phyloP scores from a whole-genome alignment of 768 basidiomycete genomes.

The Naematelia aurantialba region DNA sequence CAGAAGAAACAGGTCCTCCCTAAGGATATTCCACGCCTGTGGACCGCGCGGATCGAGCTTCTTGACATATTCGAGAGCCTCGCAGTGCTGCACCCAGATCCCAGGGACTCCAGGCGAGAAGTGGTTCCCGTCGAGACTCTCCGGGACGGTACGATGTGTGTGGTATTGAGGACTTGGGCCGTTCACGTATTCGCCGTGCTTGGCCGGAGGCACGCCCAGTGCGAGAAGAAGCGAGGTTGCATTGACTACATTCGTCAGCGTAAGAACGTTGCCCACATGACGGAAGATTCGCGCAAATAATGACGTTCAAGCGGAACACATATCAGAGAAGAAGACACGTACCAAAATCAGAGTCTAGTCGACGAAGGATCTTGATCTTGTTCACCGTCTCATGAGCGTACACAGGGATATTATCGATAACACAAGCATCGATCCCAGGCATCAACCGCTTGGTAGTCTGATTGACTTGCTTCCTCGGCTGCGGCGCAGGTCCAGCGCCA shows the following conservation, averaged over 20 bases:
- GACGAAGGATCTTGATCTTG: slow-evolving; percentile 19
- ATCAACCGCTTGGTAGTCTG: no score
- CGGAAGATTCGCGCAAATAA: no score
- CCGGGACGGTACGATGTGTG: slow-evolving; percentile 21
- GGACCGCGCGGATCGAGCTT: slow-evolving; percentile 10
- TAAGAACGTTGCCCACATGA: no score
- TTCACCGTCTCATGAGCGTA: slow-evolving; percentile 23
- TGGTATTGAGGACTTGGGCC: slow-evolving; percentile 13
- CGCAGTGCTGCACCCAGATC: slow-evolving; percentile 24
- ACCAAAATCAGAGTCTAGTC: slow-evolving; percentile 41
- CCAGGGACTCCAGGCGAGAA: slow-evolving; percentile 28
- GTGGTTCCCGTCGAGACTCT: slow-evolving; percentile 4
- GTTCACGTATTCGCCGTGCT: slow-evolving; percentile 25
- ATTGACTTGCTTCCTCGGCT: slow-evolving; percentile 18
- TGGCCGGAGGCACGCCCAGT: slow-evolving; percentile 21
- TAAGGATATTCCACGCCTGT: slow-evolving; percentile 18
- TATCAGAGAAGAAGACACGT: slow-evolving; percentile 32
- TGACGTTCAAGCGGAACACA: background rate
- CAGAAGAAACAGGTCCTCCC: slow-evolving; percentile 29
- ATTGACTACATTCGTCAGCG: no score
- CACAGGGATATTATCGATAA: slow-evolving; percentile 39
- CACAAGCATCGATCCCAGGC: slow-evolving; percentile 36
- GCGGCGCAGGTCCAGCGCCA: slow-evolving; percentile 5
- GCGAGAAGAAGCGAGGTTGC: slow-evolving; percentile 33
- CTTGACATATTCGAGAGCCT: slow-evolving; percentile 25